Base-by-base conservation (phyloP, 2,329 filamentous ascomycete species). In the Neodidymelliopsis sp. region DNA sequence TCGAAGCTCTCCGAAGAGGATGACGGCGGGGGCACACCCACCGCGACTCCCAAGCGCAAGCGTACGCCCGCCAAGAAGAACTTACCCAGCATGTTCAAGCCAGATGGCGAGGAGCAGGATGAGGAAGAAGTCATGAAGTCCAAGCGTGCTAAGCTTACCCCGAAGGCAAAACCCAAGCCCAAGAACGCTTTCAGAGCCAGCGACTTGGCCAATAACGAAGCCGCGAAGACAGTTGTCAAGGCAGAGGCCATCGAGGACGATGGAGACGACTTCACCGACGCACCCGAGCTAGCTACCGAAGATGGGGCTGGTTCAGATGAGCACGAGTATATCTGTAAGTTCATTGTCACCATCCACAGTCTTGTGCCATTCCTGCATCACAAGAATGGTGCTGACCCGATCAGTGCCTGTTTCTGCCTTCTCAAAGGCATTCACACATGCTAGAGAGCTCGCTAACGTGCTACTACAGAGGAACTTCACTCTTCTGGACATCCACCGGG, bases 41-140 rank as follows among this genome's bases (percentile, higher is more conserved):
- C 41, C 4, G 18, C 42, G 2, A 52, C 23, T 0, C 39, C 47
- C 0, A 67, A 67, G 56, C 63, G 63, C n/a, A 67, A 66, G 54
- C 60, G 56, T 4, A 46, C 35, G 1, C 15, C 49, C 0, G 35
- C 48, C 6, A 54, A 45, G 16, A 57, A 62, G 29, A 12, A n/a
- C n/a, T n/a, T n/a, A n/a, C n/a, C n/a, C n/a, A 33, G 35, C 29
- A 13, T 25, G 1, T 4, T 10, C 8, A 41, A 39, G 4, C 7
- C 30, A 4, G 29, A 33, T 18, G n/a, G 20, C n/a, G 37, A 47
- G 3, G 33, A 19, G 9, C 11, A 35, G 8, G 33, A 43, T 1
- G 37, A 50, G 7, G 37, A 37, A 1, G 28, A 31, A 18, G 12
- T n/a, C 11, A 6, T 27, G 4, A 27, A 29, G 35, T 13, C n/a